Conservation (phyloP, 2,329 filamentous ascomycete genomes). For the Pezicula rhizophila region DNA sequence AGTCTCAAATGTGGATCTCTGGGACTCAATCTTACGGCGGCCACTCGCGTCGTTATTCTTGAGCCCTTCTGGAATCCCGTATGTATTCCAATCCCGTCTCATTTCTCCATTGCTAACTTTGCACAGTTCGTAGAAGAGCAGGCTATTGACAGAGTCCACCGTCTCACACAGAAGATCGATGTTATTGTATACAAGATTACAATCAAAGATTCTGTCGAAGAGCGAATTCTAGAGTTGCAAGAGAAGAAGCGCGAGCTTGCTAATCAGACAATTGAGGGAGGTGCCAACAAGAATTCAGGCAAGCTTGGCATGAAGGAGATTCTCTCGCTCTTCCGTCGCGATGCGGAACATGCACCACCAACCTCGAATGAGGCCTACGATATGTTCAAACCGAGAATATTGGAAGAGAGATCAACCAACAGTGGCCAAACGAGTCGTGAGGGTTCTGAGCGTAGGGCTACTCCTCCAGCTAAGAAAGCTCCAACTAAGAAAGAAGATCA, state of each 20-base stretch:
- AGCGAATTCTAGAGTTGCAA: constrained; percentile 89
- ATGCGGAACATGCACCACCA: constrained; percentile 24
- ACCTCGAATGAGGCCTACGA: constrained; percentile 13
- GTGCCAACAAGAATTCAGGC: constrained; percentile 63
- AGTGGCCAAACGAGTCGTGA: constrained; percentile 12
- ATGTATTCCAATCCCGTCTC: constrained; percentile 3
- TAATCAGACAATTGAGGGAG: constrained; percentile 83
- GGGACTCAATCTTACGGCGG: constrained; percentile 89
- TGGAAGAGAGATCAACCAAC: constrained; percentile 18
- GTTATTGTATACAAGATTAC: constrained; percentile 95
- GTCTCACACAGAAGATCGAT: constrained; percentile 93
- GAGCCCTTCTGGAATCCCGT: constrained; percentile 96
- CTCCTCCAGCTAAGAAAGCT: constrained; percentile 9
- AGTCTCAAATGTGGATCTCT: constrained; percentile 90
- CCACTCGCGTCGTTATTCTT: constrained; percentile 86
- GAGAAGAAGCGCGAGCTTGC: constrained; percentile 89
- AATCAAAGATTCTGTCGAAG: constrained; percentile 80
- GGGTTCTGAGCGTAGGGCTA: constrained; percentile 14
- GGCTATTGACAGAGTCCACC: constrained; percentile 95
- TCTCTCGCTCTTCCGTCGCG: constrained; percentile 66
- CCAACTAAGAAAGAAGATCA: constrained; percentile 19
- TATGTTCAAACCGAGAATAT: constrained; percentile 21
- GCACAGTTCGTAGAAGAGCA: constrained; percentile 93
- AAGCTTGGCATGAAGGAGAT: constrained; percentile 94
- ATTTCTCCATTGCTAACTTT: constrained; percentile 10